Conservation (phyloP, 345 rosid genomes). For the Stellera chamaejasme region DNA sequence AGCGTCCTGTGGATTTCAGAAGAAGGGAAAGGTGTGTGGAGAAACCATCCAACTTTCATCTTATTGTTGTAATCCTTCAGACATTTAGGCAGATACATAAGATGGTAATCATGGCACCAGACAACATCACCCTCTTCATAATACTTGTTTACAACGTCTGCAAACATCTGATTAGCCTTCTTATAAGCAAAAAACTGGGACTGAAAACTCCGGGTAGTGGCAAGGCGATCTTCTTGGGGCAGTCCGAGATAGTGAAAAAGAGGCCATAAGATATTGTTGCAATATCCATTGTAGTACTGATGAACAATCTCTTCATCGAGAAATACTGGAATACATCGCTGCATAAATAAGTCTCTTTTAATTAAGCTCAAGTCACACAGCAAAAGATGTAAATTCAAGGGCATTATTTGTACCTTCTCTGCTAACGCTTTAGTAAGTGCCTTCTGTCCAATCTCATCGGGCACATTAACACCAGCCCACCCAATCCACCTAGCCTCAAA, state of each 20-base stretch:
- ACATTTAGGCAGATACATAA: slow-evolving; percentile 97
- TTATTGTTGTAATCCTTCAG: slow-evolving; percentile 65
- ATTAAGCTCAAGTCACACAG: not conserved
- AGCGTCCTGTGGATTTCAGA: slow-evolving; percentile 97
- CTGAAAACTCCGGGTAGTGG: slow-evolving; percentile 96
- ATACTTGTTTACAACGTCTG: slow-evolving; percentile 86
- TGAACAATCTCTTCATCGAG: slow-evolving; percentile 99
- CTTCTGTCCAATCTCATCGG: slow-evolving; percentile 88
- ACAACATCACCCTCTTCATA: slow-evolving; percentile 99
- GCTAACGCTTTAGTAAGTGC: slow-evolving; percentile 96
- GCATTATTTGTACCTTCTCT: slow-evolving; percentile 54
- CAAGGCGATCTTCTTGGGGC: slow-evolving; percentile 99
- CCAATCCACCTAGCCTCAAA: slow-evolving; percentile 99
- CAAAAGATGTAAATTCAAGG: slow-evolving; percentile 1
- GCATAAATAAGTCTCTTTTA: slow-evolving; percentile 15
- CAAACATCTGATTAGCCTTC: slow-evolving; percentile 98
- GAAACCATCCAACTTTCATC: slow-evolving; percentile 99
- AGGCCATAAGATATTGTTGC: slow-evolving; percentile 99
- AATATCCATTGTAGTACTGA: slow-evolving; percentile 96
- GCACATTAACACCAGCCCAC: slow-evolving; percentile 99
- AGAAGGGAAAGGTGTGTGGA: slow-evolving; percentile 98
- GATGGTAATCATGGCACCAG: slow-evolving; percentile 99
- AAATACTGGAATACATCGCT: slow-evolving; percentile 99
- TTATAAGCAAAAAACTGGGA: slow-evolving; percentile 95
- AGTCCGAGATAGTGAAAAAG: slow-evolving; percentile 96